Base-by-base conservation (phyloP, 2,329 filamentous ascomycete genomes). In the Fusarium nodosum region DNA sequence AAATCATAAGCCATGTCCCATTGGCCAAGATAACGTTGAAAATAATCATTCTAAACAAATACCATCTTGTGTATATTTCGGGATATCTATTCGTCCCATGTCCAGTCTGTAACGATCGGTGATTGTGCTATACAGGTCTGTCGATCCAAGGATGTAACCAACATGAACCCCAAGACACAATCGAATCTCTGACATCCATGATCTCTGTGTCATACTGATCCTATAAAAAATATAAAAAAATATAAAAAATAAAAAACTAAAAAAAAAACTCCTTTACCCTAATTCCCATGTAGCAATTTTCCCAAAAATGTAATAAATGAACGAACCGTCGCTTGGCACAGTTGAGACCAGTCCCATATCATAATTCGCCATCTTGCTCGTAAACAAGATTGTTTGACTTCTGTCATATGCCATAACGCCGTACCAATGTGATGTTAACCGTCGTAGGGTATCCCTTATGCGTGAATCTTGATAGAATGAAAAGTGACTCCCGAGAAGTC, bases 371-470 rank as follows among this genome's bases (percentile, higher is more conserved):
- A 48, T 70, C 65, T 69, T 74, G 63, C 58, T 64, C 56, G 26
- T 42, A 47, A 55, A 60, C 68, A 75, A 70, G 63, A 59, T 39
- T 45, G 41, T 65, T 55, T 72, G 73, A 65, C 58, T 71, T 64
- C 59, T 71, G 62, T 69, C 68, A 68, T 61, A 61, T 67, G 64
- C 69, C 66, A 66, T 60, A 74, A 73, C 74, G 74, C 74, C 74
- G 57, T 58, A 66, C 69, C 65, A 70, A 76, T 67, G 66, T 66
- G 58, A 63, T 61, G 66, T 55, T 55, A 69, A 67, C 56, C 61
- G 44, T 65, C 51, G 36, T 60, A 66, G 60, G 48, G 48, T 52
- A 52, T 52, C 54, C 65, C 54, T 45, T 52, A 52, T 56, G 41
- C 46, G 55, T 48, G 18, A 59, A 60, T 51, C 33, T 66, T 48